These are phyloP conservation scores for Calvatia gigantea DNA, from an alignment of 768 basidiomycete genomes.

Conservation along the genomic window DNA sequence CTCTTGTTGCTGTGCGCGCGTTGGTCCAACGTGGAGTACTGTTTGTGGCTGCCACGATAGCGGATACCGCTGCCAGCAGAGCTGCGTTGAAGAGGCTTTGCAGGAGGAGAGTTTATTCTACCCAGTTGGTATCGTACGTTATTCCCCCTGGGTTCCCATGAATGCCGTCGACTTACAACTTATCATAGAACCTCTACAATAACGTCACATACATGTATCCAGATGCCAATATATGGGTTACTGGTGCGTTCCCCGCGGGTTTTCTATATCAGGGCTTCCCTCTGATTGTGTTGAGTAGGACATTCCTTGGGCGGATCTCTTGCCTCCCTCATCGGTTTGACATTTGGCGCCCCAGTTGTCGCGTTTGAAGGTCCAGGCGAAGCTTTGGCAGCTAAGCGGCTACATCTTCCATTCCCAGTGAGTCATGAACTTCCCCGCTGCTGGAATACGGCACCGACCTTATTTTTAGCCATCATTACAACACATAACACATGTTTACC, in stretches of 20 bases:
- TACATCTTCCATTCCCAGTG: constrained; percentile 88
- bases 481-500: constrained; percentile 85
- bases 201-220: constrained; percentile 92
- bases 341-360: constrained; percentile 92
- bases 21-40: constrained; percentile 91
- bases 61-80: constrained; percentile 71
- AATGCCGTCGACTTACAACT: not conserved
- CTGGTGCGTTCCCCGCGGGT: constrained; percentile 15
- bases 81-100: constrained; percentile 77
- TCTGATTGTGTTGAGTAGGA: constrained; percentile 19
- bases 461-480: constrained; percentile 56
- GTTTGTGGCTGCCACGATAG: constrained; percentile 88
- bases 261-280: not conserved
- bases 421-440: constrained; percentile 18
- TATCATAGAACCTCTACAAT: constrained; percentile 79
- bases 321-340: constrained; percentile 78
- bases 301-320: constrained; percentile 87
- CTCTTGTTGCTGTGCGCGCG: constrained; percentile 93
- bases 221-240: constrained; percentile 83
- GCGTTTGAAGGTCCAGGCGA: constrained; percentile 87
- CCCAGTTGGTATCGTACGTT: constrained; percentile 73
- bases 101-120: constrained; percentile 86
- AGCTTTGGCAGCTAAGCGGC: constrained; percentile 61
- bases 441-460: not conserved
- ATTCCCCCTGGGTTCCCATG: not conserved